A percentile compares a stretch with the other conserved stretches of the same genome.
These are phyloP conservation scores for Russula ochroleuca DNA, from an alignment of 768 basidiomycete species.

Conservation along the genomic window DNA sequence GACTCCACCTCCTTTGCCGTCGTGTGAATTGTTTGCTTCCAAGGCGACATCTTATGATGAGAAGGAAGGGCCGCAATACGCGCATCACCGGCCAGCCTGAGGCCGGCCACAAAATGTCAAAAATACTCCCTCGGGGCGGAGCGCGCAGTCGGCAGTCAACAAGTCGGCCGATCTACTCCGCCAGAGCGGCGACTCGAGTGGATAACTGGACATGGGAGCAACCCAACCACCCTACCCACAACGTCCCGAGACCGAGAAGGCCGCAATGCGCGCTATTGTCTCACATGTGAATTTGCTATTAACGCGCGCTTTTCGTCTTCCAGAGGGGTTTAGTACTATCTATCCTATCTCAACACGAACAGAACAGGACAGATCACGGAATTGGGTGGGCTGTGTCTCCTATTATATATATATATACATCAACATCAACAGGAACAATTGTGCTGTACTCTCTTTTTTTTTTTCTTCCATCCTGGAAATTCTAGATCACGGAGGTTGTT, in stretches of 20 bases:
- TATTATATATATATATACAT: no score
- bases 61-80: no score
- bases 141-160: not conserved
- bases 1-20: not conserved
- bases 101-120: not conserved
- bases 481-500: not conserved
- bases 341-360: not conserved
- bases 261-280: not conserved
- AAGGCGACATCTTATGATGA: not conserved
- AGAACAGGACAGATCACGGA: conserved; percentile 13
- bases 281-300: conserved; percentile 6
- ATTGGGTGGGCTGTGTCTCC: not conserved
- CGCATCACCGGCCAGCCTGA: no score
- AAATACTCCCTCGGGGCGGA: not conserved
- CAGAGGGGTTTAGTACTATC: no score
- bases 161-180: no score
- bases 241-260: not conserved
- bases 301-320: not conserved
- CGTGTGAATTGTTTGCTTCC: not conserved
- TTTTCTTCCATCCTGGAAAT: not conserved
- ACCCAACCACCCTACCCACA: not conserved
- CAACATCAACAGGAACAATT: no score
- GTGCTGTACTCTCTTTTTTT: no score
- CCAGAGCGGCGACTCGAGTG: not conserved
- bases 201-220: conserved; percentile 15